phyloP scores from a whole-genome alignment of 2,329 filamentous ascomycete species.

The Aspergillus unguis region DNA sequence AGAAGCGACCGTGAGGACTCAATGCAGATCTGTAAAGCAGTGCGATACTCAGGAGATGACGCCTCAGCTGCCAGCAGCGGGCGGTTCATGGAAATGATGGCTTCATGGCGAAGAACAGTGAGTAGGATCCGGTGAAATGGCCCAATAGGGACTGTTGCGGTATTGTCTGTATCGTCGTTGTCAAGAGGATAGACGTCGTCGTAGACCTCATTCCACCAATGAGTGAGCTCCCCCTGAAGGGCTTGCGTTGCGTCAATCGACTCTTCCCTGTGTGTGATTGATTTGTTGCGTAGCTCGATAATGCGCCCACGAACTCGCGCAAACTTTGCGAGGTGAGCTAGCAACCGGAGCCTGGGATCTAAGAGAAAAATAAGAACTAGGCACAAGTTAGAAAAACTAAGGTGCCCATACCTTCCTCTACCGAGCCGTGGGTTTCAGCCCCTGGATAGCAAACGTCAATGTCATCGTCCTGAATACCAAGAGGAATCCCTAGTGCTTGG shows the following conservation, averaged over 20 bases:
- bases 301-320: conserved; percentile 51
- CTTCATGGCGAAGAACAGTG: conserved; percentile 48
- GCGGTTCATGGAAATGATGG: conserved; percentile 51
- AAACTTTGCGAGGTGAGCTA: conserved; percentile 47
- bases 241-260: conserved; percentile 46
- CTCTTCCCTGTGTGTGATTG: conserved; percentile 45
- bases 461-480: conserved; percentile 56
- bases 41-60: conserved; percentile 33
- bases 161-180: not conserved
- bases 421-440: conserved; percentile 43
- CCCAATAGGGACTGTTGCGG: conserved; percentile 17
- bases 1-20: conserved; percentile 50
- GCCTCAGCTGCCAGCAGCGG: conserved; percentile 49
- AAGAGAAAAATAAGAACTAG: not conserved
- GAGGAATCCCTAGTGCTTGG: conserved; percentile 55
- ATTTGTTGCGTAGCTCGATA: conserved; percentile 53
- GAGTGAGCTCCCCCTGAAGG: conserved; percentile 46
- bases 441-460: conserved; percentile 57
- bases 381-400: not conserved
- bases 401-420: not conserved
- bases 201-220: conserved; percentile 55
- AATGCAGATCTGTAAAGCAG: conserved; percentile 52
- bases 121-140: conserved; percentile 44
- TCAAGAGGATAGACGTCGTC: conserved; percentile 46
- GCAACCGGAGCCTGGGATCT: conserved; percentile 33